Percentiles rank a stretch among this genome's conserved stretches.
Conservation (phyloP, 768 basidiomycete species). For the Hericium erinaceus region DNA sequence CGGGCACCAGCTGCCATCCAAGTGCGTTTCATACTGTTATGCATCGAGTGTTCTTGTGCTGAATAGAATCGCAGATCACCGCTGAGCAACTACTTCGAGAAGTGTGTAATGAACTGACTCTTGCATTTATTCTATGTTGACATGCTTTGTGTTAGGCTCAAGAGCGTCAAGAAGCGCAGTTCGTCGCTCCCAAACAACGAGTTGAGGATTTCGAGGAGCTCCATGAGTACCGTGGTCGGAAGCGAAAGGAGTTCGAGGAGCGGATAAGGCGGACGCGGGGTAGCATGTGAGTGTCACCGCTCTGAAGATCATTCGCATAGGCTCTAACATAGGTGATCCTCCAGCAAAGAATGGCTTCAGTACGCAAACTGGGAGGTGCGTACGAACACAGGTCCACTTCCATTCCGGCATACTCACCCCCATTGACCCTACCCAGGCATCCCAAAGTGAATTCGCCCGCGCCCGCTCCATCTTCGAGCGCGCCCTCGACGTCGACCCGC, state of each 20-base stretch:
- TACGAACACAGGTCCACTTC: background rate
- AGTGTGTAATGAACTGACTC: conserved; percentile 30
- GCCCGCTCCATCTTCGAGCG: conserved; percentile 95
- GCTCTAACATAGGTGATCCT: conserved; percentile 1
- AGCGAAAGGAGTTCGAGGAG: conserved; percentile 92
- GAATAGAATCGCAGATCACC: conserved; percentile 60
- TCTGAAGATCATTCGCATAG: background rate
- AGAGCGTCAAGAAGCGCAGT: conserved; percentile 90
- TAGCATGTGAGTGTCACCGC: conserved; percentile 49
- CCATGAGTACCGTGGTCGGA: conserved; percentile 84
- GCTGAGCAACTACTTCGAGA: conserved; percentile 97
- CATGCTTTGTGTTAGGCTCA: conserved; percentile 56
- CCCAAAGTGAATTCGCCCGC: conserved; percentile 92
- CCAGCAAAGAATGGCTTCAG: conserved; percentile 79
- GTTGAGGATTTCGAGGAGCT: conserved; percentile 93
- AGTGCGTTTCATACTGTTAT: conserved; percentile 31
- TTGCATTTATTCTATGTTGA: background rate
- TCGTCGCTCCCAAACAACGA: conserved; percentile 88
- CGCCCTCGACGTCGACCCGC: conserved; percentile 89
- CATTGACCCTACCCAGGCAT: conserved; percentile 45
- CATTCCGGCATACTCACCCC: background rate
- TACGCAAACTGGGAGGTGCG: conserved; percentile 81
- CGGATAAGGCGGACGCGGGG: conserved; percentile 71
- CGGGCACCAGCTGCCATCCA: conserved; percentile 91
- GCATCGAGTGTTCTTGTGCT: conserved; percentile 8